Evolutionary conservation across 495 filamentous ascomycete genomes (phyloP), one percentile per base, ranked within the genome.

Genomic region (Peziza echinospora): DNA sequence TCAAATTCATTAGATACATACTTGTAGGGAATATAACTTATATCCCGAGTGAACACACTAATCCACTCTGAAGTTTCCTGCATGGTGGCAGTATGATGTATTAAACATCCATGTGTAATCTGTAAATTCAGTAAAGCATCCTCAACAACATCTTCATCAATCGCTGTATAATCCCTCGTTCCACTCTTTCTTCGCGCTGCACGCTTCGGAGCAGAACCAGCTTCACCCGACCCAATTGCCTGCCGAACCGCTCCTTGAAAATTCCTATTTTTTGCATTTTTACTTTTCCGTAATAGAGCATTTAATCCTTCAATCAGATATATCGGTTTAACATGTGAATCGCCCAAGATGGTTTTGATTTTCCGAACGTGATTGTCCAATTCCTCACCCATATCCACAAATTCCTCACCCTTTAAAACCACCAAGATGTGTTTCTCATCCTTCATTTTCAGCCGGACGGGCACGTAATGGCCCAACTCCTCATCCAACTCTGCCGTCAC

Each of bases 1-100:
- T n/a, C n/a, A n/a, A n/a, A n/a, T n/a, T n/a, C n/a, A n/a, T n/a
- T n/a, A n/a, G n/a, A n/a, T n/a, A 52, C 50, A 10, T 62, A 68
- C 53, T 70, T 71, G 55, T 87, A 87, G 0, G 80, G 82, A 24
- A 80, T 75, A 0, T 76, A 80, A 28, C 76, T 77, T 51, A 92
- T 75, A 50, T 89, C 77, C 54, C 84, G 75, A 1, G 83, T 89
- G 59, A 89, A 87, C 28, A 72, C 70, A 30, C 71, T 70, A 24
- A 89, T 74, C 82, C 80, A 84, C 54, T 79, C 70, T 2, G 81
- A 79, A 0, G 80, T 81, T 48, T 86, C 79, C 0, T 73, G 47
- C 3, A 67, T 51, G 5, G 60, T 55, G 24, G 58, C 62, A n/a
- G 79, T 80, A 53, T 89, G 80, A 58, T 85, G 78, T 46, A 89